These are phyloP conservation scores for Mycena indigotica DNA, from an alignment of 768 basidiomycete genomes.

Conservation along the genomic window DNA sequence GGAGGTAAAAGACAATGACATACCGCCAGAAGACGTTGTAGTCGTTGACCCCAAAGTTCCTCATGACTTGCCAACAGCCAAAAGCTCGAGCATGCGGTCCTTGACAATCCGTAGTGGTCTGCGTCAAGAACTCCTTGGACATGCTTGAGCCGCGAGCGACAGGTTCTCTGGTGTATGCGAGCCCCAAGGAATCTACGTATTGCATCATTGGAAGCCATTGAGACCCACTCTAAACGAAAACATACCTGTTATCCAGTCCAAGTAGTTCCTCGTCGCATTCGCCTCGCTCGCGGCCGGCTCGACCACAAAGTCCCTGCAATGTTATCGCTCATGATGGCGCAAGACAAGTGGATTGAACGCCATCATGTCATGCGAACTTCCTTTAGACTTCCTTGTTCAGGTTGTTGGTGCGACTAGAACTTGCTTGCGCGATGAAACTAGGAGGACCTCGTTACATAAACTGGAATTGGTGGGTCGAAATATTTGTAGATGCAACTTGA, in stretches of 20 bases:
- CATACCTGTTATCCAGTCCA: constrained; percentile 88
- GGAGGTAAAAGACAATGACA: too few species aligned
- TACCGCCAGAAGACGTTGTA: not conserved
- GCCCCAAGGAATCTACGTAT: constrained; percentile 89
- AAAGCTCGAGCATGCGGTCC: constrained; percentile 91
- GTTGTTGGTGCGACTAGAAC: too few species aligned
- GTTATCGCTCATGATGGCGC: too few species aligned
- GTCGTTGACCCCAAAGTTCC: constrained; percentile 63
- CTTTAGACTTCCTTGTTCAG: too few species aligned
- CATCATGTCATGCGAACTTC: too few species aligned
- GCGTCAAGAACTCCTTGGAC: constrained; percentile 87
- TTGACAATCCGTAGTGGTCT: constrained; percentile 96
- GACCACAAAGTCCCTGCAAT: too few species aligned
- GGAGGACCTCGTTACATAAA: too few species aligned
- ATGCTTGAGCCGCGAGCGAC: constrained; percentile 76
- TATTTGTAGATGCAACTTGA: too few species aligned
- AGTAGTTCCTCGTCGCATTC: constrained; percentile 91
- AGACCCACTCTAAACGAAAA: constrained; percentile 6
- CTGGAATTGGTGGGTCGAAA: too few species aligned
- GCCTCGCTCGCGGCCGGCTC: constrained; percentile 93
- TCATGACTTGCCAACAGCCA: constrained; percentile 91
- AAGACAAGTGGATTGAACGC: too few species aligned
- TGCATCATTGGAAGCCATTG: constrained; percentile 7
- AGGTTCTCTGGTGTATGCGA: constrained; percentile 93
- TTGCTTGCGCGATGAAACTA: too few species aligned